Evolutionary conservation across 306 rosid genomes (phyloP).

Genomic region (Trifolium repens): DNA sequence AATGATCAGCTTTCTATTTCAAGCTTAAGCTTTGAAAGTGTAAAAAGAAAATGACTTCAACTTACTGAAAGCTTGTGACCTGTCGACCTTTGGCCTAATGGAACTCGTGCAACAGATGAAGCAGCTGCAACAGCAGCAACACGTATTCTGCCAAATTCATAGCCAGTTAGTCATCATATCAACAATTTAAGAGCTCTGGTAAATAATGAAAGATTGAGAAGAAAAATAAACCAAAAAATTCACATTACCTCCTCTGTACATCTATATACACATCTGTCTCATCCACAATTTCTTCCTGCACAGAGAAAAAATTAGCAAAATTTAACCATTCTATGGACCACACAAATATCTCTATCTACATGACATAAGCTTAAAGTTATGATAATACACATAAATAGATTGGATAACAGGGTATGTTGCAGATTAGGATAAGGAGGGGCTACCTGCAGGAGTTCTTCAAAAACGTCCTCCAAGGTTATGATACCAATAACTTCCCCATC

Average conservation of each 20-base stretch:
- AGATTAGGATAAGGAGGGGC: slow-evolving; percentile 27
- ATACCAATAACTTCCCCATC: slow-evolving; percentile 94
- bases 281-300: slow-evolving; percentile 96
- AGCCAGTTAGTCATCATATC: slow-evolving; percentile 36
- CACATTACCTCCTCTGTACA: slow-evolving; percentile 73
- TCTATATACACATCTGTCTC: slow-evolving; percentile 93
- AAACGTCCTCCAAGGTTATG: slow-evolving; percentile 94
- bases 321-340: slow-evolving; percentile 51
- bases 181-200: slow-evolving; percentile 19
- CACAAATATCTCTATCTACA: not conserved
- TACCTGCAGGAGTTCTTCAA: slow-evolving; percentile 98
- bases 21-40: not conserved
- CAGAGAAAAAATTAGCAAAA: slow-evolving; percentile 36
- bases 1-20: slow-evolving; percentile 14
- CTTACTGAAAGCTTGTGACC: slow-evolving; percentile 58
- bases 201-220: not conserved
- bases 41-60: slow-evolving; percentile 30
- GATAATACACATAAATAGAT: not conserved
- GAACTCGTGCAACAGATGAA: slow-evolving; percentile 88
- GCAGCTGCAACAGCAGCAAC: slow-evolving; percentile 99
- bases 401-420: not conserved
- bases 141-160: slow-evolving; percentile 70
- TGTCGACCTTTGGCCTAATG: slow-evolving; percentile 67
- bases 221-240: slow-evolving; percentile 28
- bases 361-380: slow-evolving; percentile 11